Percentiles rank a stretch among this genome's conserved stretches.
phyloP scores from a whole-genome alignment of 495 filamentous ascomycete species.

The Chaetomium fimeti region DNA sequence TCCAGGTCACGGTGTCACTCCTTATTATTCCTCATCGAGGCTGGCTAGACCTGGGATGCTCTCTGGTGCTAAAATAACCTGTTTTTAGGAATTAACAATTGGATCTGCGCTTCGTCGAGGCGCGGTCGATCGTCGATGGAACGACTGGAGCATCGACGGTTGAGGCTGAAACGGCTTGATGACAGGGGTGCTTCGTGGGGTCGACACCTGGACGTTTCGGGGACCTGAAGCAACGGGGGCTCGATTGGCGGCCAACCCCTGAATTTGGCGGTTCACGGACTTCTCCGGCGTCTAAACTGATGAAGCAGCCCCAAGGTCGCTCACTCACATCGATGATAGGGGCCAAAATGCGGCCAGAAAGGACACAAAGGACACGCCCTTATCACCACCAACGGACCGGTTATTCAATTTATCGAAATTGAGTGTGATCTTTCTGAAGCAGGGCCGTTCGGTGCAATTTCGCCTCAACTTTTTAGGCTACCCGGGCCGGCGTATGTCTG shows the following conservation, averaged over 20 bases:
- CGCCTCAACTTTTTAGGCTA: slow-evolving; percentile 13
- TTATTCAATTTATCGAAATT: not conserved
- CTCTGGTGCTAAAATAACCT: not conserved
- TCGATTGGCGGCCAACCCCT: slow-evolving; percentile 11
- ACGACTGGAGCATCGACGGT: slow-evolving; percentile 4
- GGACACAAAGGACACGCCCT: not conserved
- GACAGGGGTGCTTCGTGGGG: slow-evolving; percentile 4
- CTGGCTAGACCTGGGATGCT: not conserved
- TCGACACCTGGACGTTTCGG: slow-evolving; percentile 10
- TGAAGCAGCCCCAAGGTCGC: not conserved
- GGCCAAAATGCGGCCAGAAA: not conserved
- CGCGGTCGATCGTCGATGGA: not conserved
- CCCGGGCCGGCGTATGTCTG: too few species aligned
- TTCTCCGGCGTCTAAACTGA: slow-evolving; percentile 15
- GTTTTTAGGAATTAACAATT: not conserved
- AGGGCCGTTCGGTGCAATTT: too few species aligned
- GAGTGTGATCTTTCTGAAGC: too few species aligned
- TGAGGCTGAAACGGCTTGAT: slow-evolving; percentile 15
- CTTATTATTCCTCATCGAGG: not conserved
- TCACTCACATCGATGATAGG: not conserved
- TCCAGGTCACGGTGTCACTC: not conserved
- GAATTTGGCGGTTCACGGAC: slow-evolving; percentile 10
- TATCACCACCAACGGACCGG: not conserved
- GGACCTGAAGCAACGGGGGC: not conserved
- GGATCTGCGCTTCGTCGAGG: not conserved